Percentiles rank a stretch among this genome's conserved stretches.
Evolutionary conservation across 2,329 filamentous ascomycete genomes (phyloP).

Genomic region (Ilyonectria robusta): DNA sequence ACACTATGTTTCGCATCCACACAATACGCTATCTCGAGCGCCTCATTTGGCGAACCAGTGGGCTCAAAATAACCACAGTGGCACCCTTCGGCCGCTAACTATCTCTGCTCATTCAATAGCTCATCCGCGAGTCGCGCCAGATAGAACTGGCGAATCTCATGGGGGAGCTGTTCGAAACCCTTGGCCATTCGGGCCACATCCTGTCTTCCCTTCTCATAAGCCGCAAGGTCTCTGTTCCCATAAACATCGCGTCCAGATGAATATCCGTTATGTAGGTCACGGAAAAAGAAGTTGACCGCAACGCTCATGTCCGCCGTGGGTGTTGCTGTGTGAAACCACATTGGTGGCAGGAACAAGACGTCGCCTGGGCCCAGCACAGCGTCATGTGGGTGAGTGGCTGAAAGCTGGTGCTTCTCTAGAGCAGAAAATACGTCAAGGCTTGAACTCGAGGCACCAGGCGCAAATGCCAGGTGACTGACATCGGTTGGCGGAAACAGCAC

Average conservation of each 20-base stretch:
- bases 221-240: conserved; percentile 86
- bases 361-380: conserved; percentile 79
- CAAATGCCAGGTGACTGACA: conserved; percentile 77
- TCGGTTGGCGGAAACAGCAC: conserved; percentile 85
- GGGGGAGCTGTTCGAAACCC: conserved; percentile 75
- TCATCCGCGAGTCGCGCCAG: conserved; percentile 80
- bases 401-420: conserved; percentile 57
- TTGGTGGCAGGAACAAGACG: conserved; percentile 82
- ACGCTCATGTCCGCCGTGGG: conserved; percentile 74
- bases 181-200: conserved; percentile 78
- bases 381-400: conserved; percentile 74
- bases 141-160: conserved; percentile 81
- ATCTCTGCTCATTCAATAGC: conserved; percentile 56
- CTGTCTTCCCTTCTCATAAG: conserved; percentile 84
- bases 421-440: conserved; percentile 78
- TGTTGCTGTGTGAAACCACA: conserved; percentile 86
- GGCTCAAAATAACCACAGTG: neutral
- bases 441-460: conserved; percentile 85
- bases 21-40: neutral
- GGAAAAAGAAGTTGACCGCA: conserved; percentile 93
- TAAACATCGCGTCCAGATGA: conserved; percentile 86
- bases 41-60: neutral
- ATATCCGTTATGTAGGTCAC: conserved; percentile 77
- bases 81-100: neutral
- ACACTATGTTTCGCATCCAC: neutral